Base-by-base conservation (phyloP, 2,329 filamentous ascomycete species). In the Chrysosporium keratinophilum region DNA sequence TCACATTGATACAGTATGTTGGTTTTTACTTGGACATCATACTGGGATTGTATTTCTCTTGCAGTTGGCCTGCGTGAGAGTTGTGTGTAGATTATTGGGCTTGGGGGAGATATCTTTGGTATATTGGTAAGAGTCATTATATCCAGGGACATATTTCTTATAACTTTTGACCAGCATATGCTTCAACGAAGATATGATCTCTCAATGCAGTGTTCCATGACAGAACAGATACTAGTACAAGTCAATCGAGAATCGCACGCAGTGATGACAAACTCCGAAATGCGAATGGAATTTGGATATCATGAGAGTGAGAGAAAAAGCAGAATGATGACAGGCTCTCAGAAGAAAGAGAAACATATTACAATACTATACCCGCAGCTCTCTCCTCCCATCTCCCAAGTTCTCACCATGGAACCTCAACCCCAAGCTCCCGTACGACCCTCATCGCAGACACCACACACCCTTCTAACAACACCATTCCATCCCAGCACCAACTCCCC, bases 401-500 rank as follows among this genome's bases (percentile, higher is more conserved):
- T 4, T 19, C n/a, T 37, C 42, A 59, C 69, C 68, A 71, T 2
- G 68, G 67, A 5, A 69, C 64, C n/a, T 66, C 60, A 4, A 82
- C 74, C 5, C 68, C 76, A 60, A 82, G 73, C 11, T 71, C 73
- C n/a, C 67, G 59, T 0, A 78, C 80, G 43, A 82, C 70, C 34
- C 74, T 70, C 72, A 78, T 78, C 1, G 80, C 78, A 6, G 79
- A 82, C 1, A 79, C 71, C 2, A 82, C 69, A 53, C 80, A 83
- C 1, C 80, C 80, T 62, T 82, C 80, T 2, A 83, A 63, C 14
- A 83, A 59, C 1, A 83, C 78, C 78, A 83, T 79, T 2, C 80
- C 80, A 62, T 83, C 80, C 79, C 79, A 82, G 59, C 79, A 83
- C 80, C 79, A 83, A 0, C 78, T 77, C 5, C 80, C 80, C 0